phyloP scores from a whole-genome alignment of 495 filamentous ascomycete genomes.

The Niebla homalea region DNA sequence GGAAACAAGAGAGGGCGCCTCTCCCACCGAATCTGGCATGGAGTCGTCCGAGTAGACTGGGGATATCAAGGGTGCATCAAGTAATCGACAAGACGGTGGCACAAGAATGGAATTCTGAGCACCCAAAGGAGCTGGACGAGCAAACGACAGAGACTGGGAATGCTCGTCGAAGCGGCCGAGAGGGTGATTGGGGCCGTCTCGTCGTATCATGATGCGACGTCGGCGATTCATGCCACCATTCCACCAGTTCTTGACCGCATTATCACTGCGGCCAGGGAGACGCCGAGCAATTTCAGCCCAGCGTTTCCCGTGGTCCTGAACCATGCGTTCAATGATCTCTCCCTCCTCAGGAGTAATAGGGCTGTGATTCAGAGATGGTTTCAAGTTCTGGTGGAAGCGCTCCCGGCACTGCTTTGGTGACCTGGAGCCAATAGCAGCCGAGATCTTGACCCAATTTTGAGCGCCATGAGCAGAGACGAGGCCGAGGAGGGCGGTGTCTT shows the following conservation, averaged over 20 bases:
- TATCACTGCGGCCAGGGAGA: constrained; percentile 84
- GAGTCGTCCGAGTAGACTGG: constrained; percentile 51
- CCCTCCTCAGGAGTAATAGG: constrained; percentile 91
- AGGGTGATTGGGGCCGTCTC: neutral
- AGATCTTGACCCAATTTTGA: constrained; percentile 87
- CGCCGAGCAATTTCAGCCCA: constrained; percentile 92
- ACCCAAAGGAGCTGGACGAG: constrained; percentile 10
- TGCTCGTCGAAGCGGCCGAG: constrained; percentile 13
- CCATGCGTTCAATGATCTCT: constrained; percentile 63
- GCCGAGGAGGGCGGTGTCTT: constrained; percentile 59
- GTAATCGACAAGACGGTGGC: constrained; percentile 35
- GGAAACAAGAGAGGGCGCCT: constrained; percentile 56
- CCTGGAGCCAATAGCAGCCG: constrained; percentile 58
- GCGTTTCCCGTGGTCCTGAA: constrained; percentile 69
- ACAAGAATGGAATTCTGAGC: constrained; percentile 23
- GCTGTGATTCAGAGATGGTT: constrained; percentile 77
- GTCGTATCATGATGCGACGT: constrained; percentile 16
- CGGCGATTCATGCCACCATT: constrained; percentile 84
- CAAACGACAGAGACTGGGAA: constrained; percentile 18
- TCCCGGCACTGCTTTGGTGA: constrained; percentile 95
- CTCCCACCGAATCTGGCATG: constrained; percentile 45
- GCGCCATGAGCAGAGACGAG: constrained; percentile 67
- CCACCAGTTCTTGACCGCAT: constrained; percentile 99
- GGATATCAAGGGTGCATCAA: constrained; percentile 56
- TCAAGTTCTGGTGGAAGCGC: constrained; percentile 89